Evolutionary conservation across 2,329 filamentous ascomycete species (phyloP).

Genomic region (Mycosphaerella arachidis): DNA sequence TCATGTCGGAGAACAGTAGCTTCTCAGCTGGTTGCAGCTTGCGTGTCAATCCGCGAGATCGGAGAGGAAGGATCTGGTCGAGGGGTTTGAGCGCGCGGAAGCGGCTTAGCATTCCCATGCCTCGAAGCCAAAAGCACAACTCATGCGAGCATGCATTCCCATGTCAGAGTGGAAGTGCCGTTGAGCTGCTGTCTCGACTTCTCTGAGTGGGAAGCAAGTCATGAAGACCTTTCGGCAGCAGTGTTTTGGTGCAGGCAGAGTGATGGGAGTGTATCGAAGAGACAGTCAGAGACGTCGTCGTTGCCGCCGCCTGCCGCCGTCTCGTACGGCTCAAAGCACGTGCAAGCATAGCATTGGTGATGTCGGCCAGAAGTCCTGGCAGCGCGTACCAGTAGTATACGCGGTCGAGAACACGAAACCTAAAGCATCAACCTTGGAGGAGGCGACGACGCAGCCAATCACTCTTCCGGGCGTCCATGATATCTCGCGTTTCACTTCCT

Average conservation of each 20-base stretch:
- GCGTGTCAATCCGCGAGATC: neutral
- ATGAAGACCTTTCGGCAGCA: no score
- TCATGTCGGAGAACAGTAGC: neutral
- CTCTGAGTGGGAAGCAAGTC: no score
- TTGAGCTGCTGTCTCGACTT: no score
- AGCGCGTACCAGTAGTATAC: neutral
- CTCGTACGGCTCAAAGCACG: neutral
- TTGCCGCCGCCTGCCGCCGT: neutral
- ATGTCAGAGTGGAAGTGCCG: neutral
- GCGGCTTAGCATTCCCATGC: neutral
- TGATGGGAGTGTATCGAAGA: no score
- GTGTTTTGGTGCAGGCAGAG: no score
- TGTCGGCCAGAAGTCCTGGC: neutral
- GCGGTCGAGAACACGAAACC: neutral
- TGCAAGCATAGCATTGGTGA: neutral
- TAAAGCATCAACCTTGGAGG: neutral
- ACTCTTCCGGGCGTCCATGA: neutral
- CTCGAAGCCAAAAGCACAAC: neutral
- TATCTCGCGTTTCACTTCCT: neutral
- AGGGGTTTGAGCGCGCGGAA: neutral
- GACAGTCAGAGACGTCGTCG: neutral
- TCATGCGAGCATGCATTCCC: neutral
- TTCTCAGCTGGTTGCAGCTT: neutral
- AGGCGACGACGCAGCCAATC: neutral
- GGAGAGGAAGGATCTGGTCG: neutral